phyloP scores from a whole-genome alignment of 306 rosid species.

The Dalbergia oliveri region DNA sequence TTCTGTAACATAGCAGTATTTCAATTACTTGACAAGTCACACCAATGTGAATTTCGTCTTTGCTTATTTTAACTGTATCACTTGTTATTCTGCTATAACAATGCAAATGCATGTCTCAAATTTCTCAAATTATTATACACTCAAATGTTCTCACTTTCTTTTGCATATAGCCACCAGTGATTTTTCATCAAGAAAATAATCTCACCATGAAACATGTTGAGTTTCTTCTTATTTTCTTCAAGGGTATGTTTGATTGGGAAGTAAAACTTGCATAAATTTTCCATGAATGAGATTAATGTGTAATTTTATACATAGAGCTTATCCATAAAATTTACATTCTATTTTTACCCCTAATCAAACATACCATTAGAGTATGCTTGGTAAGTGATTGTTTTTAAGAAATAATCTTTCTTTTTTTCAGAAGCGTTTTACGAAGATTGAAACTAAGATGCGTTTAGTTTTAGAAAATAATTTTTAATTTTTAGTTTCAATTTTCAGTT shows the following conservation, averaged over 20 bases:
- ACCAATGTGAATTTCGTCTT: neutral
- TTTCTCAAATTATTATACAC: slow-evolving; percentile 2
- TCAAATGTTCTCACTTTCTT: slow-evolving; percentile 16
- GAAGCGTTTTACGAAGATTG: no score
- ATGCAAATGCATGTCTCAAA: neutral
- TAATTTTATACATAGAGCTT: no score
- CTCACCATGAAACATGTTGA: slow-evolving; percentile 25
- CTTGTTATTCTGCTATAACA: neutral
- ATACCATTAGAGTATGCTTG: neutral
- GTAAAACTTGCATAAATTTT: no score
- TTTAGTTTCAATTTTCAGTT: no score
- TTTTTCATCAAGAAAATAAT: neutral
- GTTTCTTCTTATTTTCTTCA: slow-evolving; percentile 32
- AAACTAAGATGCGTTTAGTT: no score
- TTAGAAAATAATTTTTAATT: no score
- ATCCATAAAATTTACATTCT: no score
- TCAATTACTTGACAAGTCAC: slow-evolving; percentile 9
- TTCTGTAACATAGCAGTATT: neutral
- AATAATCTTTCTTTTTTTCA: neutral
- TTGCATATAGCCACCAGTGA: neutral
- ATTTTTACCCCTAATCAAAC: no score
- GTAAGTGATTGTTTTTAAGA: neutral
- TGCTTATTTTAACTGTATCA: neutral
- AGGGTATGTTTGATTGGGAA: no score
- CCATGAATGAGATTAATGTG: no score